Conservation (phyloP, 1,139 yeast species). For the Hemisphaericaspora subhashii region DNA sequence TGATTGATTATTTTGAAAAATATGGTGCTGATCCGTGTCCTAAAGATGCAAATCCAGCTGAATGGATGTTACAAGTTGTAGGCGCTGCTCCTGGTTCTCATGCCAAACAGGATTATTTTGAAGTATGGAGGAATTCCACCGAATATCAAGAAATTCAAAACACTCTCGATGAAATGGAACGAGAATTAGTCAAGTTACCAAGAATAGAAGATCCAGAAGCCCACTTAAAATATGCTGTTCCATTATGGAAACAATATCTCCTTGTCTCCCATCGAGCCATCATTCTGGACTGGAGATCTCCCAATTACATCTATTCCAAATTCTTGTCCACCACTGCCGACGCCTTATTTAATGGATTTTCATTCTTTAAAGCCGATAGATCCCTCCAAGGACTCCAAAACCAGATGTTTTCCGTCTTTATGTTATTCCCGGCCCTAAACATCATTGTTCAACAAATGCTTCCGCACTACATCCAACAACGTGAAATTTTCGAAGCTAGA, state of each 20-base stretch:
- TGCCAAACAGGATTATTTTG: slow-evolving; percentile 34
- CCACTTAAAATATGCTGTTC: slow-evolving; percentile 22
- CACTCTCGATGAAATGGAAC: slow-evolving; percentile 19
- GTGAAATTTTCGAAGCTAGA: slow-evolving; percentile 38
- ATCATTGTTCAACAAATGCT: slow-evolving; percentile 56
- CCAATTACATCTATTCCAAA: slow-evolving; percentile 42
- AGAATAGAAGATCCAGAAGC: slow-evolving; percentile 16
- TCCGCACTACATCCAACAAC: slow-evolving; percentile 32
- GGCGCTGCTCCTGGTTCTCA: slow-evolving; percentile 40
- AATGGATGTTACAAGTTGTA: slow-evolving; percentile 58
- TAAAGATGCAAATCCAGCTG: slow-evolving; percentile 51
- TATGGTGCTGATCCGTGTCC: slow-evolving; percentile 51
- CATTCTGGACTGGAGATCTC: slow-evolving; percentile 45
- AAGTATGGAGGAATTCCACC: slow-evolving; percentile 33
- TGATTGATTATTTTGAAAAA: slow-evolving; percentile 56
- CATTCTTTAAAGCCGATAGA: slow-evolving; percentile 35
- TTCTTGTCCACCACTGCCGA: slow-evolving; percentile 21
- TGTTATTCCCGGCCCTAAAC: slow-evolving; percentile 47
- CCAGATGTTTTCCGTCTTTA: slow-evolving; percentile 55
- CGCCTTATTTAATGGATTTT: slow-evolving; percentile 46
- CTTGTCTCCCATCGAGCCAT: slow-evolving; percentile 27
- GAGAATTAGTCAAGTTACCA: neutral
- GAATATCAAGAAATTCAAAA: slow-evolving; percentile 24
- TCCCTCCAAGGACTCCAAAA: slow-evolving; percentile 44
- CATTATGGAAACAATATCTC: slow-evolving; percentile 22